phyloP scores from a whole-genome alignment of 2,329 filamentous ascomycete genomes.

The Parasarocladium wereldwijsianum region DNA sequence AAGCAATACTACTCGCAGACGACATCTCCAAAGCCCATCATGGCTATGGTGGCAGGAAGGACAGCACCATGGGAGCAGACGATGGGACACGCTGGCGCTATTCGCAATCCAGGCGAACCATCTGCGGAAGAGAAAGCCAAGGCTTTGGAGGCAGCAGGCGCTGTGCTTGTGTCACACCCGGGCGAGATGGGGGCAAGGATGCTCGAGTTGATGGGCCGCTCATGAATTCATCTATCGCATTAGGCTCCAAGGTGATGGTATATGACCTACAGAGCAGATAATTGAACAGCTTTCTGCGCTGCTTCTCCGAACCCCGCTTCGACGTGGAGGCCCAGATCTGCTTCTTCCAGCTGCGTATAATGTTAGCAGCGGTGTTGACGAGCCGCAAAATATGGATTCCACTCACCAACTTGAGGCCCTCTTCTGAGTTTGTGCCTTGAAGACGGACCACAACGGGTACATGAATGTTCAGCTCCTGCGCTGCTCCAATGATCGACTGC shows the following conservation, averaged over 20 bases:
- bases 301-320: conserved; percentile 24
- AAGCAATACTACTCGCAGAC: conserved; percentile 43
- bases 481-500: conserved; percentile 29
- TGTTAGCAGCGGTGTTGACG: background rate
- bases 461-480: conserved; percentile 19
- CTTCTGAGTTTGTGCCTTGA: conserved; percentile 29
- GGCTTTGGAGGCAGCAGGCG: conserved; percentile 20
- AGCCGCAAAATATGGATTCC: background rate
- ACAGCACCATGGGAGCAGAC: conserved; percentile 44
- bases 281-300: conserved; percentile 17
- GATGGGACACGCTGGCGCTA: conserved; percentile 63
- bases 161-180: conserved; percentile 21
- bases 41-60: conserved; percentile 52
- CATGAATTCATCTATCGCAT: background rate
- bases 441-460: conserved; percentile 30
- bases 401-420: conserved; percentile 25
- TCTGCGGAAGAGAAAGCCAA: conserved; percentile 17
- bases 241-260: background rate
- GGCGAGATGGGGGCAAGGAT: conserved; percentile 21
- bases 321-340: conserved; percentile 19
- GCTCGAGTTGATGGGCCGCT: conserved; percentile 15
- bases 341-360: conserved; percentile 16
- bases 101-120: conserved; percentile 20
- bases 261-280: conserved; percentile 10
- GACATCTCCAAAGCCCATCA: conserved; percentile 44